A percentile compares a stretch with the other conserved stretches of the same genome.
These are phyloP conservation scores for Cytidiella melzeri DNA, from an alignment of 768 basidiomycete genomes.

Conservation along the genomic window DNA sequence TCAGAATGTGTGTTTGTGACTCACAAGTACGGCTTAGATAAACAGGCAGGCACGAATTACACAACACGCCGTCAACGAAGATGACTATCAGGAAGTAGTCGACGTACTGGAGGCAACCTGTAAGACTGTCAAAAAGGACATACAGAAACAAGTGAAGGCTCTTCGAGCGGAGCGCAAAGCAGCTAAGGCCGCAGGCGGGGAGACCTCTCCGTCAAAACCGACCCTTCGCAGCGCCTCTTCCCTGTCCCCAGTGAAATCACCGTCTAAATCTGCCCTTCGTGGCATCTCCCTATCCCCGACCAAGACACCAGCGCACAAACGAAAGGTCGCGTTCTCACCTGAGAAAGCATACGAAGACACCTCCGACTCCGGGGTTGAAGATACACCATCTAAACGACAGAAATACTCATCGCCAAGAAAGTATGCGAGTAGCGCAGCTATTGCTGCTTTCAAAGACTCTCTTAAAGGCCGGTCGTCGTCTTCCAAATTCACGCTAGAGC, in stretches of 20 bases:
- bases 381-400: conserved; percentile 22
- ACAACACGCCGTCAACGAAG: background rate
- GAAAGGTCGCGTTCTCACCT: conserved; percentile 20
- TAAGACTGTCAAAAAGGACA: background rate
- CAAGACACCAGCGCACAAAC: conserved; percentile 23
- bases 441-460: background rate
- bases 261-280: conserved; percentile 18
- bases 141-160: background rate
- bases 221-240: conserved; percentile 4
- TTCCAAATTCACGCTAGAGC: background rate
- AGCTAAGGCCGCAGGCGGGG: background rate
- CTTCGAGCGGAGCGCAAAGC: background rate
- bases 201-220: background rate
- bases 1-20: background rate
- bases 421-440: background rate
- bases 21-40: background rate
- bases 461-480: background rate
- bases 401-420: conserved; percentile 8
- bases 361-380: conserved; percentile 13
- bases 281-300: conserved; percentile 9
- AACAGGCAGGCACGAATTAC: background rate
- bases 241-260: conserved; percentile 12
- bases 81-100: background rate
- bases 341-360: conserved; percentile 12
- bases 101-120: background rate